Conservation (phyloP, 768 basidiomycete genomes). For the Kwoniella sp. region DNA sequence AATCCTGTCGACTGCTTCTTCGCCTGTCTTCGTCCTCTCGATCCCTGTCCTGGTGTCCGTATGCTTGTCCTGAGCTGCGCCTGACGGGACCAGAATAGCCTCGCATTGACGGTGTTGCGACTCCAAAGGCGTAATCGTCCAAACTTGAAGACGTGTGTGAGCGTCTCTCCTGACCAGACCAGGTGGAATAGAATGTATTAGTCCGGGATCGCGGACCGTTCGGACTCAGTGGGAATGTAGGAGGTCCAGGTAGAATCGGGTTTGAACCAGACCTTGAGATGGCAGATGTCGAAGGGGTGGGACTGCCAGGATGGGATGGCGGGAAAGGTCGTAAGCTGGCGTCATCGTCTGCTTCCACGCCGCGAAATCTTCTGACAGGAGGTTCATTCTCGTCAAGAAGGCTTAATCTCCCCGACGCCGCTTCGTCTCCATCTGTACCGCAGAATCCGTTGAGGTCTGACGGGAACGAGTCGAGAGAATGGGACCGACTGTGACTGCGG, state of each 20-base stretch:
- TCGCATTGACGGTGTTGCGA: neutral
- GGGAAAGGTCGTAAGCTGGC: conserved; percentile 86
- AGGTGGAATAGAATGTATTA: conserved; percentile 21
- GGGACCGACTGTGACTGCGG: neutral
- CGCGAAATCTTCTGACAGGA: neutral
- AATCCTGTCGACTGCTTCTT: conserved; percentile 23
- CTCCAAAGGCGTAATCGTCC: conserved; percentile 2
- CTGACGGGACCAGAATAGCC: too few species aligned
- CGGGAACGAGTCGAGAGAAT: conserved; percentile 2
- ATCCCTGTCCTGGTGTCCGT: conserved; percentile 6
- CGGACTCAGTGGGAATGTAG: neutral
- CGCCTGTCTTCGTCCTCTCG: conserved; percentile 53
- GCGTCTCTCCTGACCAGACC: conserved; percentile 4
- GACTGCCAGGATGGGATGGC: conserved; percentile 80
- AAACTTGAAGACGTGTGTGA: conserved; percentile 5
- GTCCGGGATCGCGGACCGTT: conserved; percentile 8
- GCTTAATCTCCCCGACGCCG: neutral
- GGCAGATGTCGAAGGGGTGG: conserved; percentile 69
- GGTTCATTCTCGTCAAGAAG: neutral
- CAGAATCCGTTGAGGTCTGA: too few species aligned
- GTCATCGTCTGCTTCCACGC: conserved; percentile 71
- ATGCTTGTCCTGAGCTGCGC: too few species aligned
- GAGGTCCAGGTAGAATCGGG: neutral
- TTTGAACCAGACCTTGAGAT: conserved; percentile 18
- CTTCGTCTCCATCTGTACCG: neutral